Base-by-base conservation (phyloP, 1,139 yeast genomes). In the Geotrichum cucujoidarum region DNA sequence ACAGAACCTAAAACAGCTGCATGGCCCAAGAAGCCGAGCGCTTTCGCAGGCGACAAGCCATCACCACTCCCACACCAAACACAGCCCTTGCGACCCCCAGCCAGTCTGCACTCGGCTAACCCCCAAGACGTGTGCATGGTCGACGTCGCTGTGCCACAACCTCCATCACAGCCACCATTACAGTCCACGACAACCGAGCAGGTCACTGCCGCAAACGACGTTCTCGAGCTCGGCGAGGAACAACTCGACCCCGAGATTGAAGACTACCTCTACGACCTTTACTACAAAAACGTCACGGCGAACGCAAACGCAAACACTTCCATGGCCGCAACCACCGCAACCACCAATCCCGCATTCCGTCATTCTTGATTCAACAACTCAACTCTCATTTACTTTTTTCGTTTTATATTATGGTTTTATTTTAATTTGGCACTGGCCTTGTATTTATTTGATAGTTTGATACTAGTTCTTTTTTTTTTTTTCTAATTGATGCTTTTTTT, bases 201-300 rank as follows among this genome's bases (percentile, higher is more conserved):
- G 27, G 8, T 6, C 8, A 6, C 27, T 10, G 27, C 8, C 27
- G 27, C 10, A 10, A 10, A 24, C 27, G 27, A 10, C 27, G 10
- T 24, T 6, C 27, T 24, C 8, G 10, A 24, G 8, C 27, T 24
- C 8, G 27, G 27, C 27, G 27, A 24, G 8, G 49, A 47, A 22
- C 31, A 37, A 24, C 49, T 45, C 4, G 49, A 47, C 24, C 27
- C 46, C 3, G 49, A 47, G 36, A 37, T 47, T n/a, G 49, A 47
- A 21, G 49, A 47, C 24, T 47, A 47, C 31, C 31, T 47, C 29
- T 47, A 36, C 30, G 49, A 47, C 20, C 38, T 35, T 16, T 47
- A 47, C 36, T 47, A 47, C 37, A 34, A n/a, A n/a, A n/a, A n/a
- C n/a, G n/a, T n/a, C n/a, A n/a, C n/a, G n/a, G n/a, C n/a, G n/a